Percentiles rank a stretch among this genome's conserved stretches.
Conservation (phyloP, 176 grass and related monocot genomes). For the Carex scoparia region DNA sequence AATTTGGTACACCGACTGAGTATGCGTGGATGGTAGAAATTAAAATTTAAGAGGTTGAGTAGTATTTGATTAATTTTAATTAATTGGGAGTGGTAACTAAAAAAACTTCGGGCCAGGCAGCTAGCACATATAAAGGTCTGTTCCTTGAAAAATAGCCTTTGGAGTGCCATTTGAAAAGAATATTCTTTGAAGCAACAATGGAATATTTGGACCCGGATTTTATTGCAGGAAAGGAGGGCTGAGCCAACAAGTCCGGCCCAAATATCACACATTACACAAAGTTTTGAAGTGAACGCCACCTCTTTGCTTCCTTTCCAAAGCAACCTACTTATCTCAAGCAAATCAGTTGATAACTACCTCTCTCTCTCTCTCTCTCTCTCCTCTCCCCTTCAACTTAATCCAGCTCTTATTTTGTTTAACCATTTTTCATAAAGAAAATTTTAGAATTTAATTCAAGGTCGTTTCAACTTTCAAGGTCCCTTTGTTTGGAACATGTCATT, state of each 20-base stretch:
- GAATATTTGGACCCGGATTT: conserved; percentile 22
- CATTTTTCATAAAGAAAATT: neutral
- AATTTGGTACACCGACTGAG: no score
- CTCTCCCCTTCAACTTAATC: conserved; percentile 5
- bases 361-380: neutral
- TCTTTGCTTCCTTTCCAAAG: conserved; percentile 33
- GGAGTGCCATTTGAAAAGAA: neutral
- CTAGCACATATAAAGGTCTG: neutral
- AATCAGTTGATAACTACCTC: conserved; percentile 24
- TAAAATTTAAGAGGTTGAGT: no score
- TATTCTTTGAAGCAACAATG: conserved; percentile 3
- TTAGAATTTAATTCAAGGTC: neutral
- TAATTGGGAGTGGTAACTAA: no score
- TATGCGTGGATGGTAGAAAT: no score
- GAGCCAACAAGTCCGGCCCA: conserved; percentile 20
- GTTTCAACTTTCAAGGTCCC: neutral
- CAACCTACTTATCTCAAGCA: conserved; percentile 25
- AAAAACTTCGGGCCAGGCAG: no score
- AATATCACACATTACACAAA: neutral
- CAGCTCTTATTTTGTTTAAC: neutral
- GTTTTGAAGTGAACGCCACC: conserved; percentile 35
- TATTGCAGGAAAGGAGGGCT: conserved; percentile 21
- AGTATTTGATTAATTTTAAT: no score
- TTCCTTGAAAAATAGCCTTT: neutral
- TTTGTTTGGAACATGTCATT: neutral